phyloP scores from a whole-genome alignment of 148 eudicot genomes.

The Rhododendron ferrugineum region DNA sequence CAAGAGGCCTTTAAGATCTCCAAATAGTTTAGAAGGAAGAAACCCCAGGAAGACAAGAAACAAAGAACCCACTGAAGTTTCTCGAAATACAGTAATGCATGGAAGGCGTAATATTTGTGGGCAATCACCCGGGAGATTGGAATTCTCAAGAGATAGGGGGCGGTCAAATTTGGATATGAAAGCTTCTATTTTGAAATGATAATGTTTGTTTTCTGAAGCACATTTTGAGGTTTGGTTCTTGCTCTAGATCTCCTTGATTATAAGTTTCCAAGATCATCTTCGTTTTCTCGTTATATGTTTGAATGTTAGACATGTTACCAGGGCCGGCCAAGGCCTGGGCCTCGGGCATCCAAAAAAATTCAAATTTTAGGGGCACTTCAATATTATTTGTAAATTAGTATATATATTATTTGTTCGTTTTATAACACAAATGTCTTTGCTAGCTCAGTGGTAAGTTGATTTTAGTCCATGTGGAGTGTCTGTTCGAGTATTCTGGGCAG shows the following conservation, averaged over 20 bases:
- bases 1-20: constrained; percentile 4
- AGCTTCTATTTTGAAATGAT: constrained; percentile 4
- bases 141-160: constrained; percentile 5
- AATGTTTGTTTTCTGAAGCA: background rate
- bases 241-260: background rate
- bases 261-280: background rate
- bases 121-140: background rate
- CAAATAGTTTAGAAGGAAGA: constrained; percentile 13
- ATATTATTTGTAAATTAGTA: too few species aligned
- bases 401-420: too few species aligned
- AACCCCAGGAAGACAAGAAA: constrained; percentile 1
- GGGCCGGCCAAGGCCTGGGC: too few species aligned
- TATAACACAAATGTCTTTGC: too few species aligned
- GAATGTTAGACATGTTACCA: background rate
- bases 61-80: background rate
- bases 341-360: too few species aligned
- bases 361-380: too few species aligned
- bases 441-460: too few species aligned
- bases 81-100: constrained; percentile 7
- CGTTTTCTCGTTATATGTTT: background rate
- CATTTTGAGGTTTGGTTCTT: constrained; percentile 1
- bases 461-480: too few species aligned
- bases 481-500: too few species aligned
- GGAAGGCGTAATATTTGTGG: background rate
- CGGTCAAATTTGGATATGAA: constrained; percentile 7